These are phyloP conservation scores for Clarireedia paspali DNA, from an alignment of 2,329 filamentous ascomycete genomes.

Conservation along the genomic window DNA sequence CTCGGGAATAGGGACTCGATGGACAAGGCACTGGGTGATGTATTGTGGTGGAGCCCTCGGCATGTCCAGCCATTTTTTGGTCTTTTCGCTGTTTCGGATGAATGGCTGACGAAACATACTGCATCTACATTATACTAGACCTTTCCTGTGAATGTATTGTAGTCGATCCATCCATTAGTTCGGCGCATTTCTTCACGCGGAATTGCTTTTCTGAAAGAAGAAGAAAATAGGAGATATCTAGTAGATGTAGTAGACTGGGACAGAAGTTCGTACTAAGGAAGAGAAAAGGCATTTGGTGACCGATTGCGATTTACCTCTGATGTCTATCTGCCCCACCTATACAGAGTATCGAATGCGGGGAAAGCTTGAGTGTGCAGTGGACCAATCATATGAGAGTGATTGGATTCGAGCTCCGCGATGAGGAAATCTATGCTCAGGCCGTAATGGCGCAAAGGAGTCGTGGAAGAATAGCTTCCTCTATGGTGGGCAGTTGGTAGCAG, in stretches of 20 bases:
- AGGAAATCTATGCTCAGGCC: no score
- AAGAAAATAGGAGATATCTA: no score
- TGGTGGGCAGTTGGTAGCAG: no score
- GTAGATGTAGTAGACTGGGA: no score
- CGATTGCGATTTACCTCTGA: background rate
- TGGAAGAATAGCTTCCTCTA: no score
- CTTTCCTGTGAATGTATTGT: no score
- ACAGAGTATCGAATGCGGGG: background rate
- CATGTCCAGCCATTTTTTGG: background rate
- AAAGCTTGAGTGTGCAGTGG: background rate
- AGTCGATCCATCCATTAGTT: no score
- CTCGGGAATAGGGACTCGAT: background rate
- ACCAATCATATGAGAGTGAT: background rate
- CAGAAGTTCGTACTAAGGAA: no score
- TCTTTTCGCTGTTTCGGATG: constrained; percentile 6
- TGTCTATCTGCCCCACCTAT: background rate
- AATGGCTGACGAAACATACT: constrained; percentile 8
- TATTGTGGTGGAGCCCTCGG: background rate
- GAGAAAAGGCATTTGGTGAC: background rate
- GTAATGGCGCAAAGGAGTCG: no score
- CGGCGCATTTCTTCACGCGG: no score
- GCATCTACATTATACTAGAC: background rate
- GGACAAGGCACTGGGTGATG: no score
- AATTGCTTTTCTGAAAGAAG: no score
- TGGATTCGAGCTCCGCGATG: background rate